Base-by-base conservation (phyloP, 1,139 yeast genomes). In the Eremothecium cymbalariae region DNA sequence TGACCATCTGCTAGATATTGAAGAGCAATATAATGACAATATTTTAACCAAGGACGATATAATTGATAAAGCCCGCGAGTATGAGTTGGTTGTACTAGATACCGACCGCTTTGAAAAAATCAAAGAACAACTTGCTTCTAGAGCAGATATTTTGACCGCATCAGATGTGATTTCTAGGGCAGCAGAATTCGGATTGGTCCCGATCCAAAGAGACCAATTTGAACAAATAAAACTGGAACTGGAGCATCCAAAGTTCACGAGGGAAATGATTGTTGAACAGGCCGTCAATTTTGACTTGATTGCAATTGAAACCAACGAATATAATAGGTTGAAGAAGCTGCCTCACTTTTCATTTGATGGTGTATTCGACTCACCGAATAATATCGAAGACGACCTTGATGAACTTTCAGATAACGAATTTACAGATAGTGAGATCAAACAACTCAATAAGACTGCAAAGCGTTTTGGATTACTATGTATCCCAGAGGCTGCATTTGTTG, bases 401-500 rank as follows among this genome's bases (percentile, higher is more conserved):
- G 30, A 32, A 12, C 37, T 36, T 18, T 16, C 30, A 22, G 31
- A 27, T 17, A 25, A 31, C 11, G 33, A 33, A 13, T 25, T 26
- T 5, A 31, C 26, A n/a, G 32, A 38, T 20, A 24, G 34, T 18
- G 32, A 34, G 16, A 30, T 38, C 18, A 46, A 42, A 11, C 43
- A 43, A 14, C 37, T 53, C 8, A 53, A 51, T 31, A 40, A 34
- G 2, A 45, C 44, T 22, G 79, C 77, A 7, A 61, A 59, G 29
- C 51, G 60, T 20, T 51, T 64, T 40, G 77, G 77, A 4, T 50
- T 68, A 37, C 53, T 80, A 44, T 64, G 74, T 33, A 65, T 78
- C 30, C 82, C 86, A 3, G 64, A 63, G 31, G 51, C 65, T 12
- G 63, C 77, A 3, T 77, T 71, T 46, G 60, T 79, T 41, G 74